Evolutionary conservation across 306 rosid genomes (phyloP).

Genomic region (Cicer bijugum): DNA sequence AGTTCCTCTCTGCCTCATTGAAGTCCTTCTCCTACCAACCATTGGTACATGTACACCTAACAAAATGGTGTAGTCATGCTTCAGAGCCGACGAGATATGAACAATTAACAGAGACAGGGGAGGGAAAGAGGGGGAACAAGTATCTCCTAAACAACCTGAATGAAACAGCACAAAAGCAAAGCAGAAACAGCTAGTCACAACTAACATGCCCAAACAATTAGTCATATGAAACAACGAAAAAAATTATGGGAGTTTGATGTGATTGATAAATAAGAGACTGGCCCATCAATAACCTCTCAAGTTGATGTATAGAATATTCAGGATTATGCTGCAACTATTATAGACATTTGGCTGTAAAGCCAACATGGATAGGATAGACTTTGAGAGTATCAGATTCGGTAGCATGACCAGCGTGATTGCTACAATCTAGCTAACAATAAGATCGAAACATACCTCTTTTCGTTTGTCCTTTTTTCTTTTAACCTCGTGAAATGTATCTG

Average conservation of each 20-base stretch:
- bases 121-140: not conserved
- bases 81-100: constrained; percentile 13
- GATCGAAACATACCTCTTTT: constrained; percentile 73
- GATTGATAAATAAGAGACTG: constrained; percentile 8
- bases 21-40: constrained; percentile 25
- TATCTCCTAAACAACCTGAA: constrained; percentile 11
- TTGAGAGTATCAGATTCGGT: not conserved
- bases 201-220: not conserved
- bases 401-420: constrained; percentile 8
- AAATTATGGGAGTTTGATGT: not conserved
- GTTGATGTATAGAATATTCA: not conserved
- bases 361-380: not conserved
- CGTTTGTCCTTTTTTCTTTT: constrained; percentile 81
- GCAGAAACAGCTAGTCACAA: constrained; percentile 8
- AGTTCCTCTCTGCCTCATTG: constrained; percentile 12
- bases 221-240: not conserved
- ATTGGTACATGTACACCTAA: constrained; percentile 24
- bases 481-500: constrained; percentile 95
- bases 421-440: constrained; percentile 33
- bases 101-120: constrained; percentile 12
- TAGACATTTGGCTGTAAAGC: constrained; percentile 40
- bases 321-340: not conserved
- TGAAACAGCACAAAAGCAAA: not conserved
- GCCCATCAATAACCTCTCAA: constrained; percentile 8
- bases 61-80: constrained; percentile 16